Conservation (phyloP, 805 yeast species). For the Jamesozyma lodderae region DNA sequence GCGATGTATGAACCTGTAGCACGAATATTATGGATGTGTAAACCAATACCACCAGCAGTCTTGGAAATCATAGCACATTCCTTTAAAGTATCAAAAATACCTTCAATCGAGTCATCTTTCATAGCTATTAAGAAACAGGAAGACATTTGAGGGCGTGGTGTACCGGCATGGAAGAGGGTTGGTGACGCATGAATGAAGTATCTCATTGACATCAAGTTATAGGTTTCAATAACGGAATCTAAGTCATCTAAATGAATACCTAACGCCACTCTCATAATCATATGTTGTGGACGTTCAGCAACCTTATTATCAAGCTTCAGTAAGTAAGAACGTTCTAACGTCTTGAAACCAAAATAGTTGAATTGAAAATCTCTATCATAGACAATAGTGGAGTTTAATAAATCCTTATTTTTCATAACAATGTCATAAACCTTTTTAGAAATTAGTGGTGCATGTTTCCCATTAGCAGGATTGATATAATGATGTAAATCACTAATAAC, state of each 20-base stretch:
- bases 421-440: constrained; percentile 52
- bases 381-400: constrained; percentile 59
- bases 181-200: constrained; percentile 93
- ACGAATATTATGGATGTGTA: constrained; percentile 78
- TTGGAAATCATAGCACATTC: constrained; percentile 84
- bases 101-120: constrained; percentile 90
- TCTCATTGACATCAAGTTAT: constrained; percentile 74
- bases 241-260: constrained; percentile 73
- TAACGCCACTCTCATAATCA: constrained; percentile 81
- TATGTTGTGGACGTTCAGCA: constrained; percentile 82
- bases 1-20: constrained; percentile 78
- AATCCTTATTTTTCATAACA: constrained; percentile 52
- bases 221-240: constrained; percentile 62
- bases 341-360: constrained; percentile 81
- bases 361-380: constrained; percentile 65
- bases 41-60: constrained; percentile 90
- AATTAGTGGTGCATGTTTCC: constrained; percentile 43
- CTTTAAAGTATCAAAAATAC: constrained; percentile 80
- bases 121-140: constrained; percentile 86
- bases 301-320: constrained; percentile 48
- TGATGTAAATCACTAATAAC: constrained; percentile 59
- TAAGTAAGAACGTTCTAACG: constrained; percentile 76
- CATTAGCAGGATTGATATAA: constrained; percentile 70
- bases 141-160: constrained; percentile 74
- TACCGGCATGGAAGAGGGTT: constrained; percentile 85